These are phyloP conservation scores for Kodamaea derodonti DNA, from an alignment of 1,139 yeast genomes.

Conservation along the genomic window DNA sequence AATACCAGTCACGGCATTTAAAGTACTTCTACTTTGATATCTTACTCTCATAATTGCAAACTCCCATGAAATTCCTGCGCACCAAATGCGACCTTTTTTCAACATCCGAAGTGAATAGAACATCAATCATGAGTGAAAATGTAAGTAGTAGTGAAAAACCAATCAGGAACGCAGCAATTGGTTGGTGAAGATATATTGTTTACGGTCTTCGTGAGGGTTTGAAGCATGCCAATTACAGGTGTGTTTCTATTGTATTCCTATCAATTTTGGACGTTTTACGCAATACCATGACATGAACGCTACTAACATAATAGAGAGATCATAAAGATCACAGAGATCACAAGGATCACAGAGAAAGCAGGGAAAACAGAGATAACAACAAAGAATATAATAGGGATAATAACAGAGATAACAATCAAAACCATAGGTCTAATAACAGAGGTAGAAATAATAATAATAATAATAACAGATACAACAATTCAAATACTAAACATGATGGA, in stretches of 20 bases:
- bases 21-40: too few relatives aligned
- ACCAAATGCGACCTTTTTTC: too few relatives aligned
- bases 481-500: constrained; percentile 49
- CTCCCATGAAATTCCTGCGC: too few relatives aligned
- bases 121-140: constrained; percentile 10
- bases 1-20: too few relatives aligned
- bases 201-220: too few relatives aligned
- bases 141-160: constrained; percentile 10
- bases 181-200: too few relatives aligned
- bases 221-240: constrained; percentile 1
- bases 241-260: too few relatives aligned
- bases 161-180: too few relatives aligned
- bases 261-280: too few relatives aligned
- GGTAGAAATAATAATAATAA: constrained; percentile 2
- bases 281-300: neutral
- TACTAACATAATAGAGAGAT: constrained; percentile 6
- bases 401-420: neutral
- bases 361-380: neutral
- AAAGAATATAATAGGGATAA: too few relatives aligned
- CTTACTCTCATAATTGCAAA: too few relatives aligned
- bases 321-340: neutral
- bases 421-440: neutral
- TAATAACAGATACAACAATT: constrained; percentile 4
- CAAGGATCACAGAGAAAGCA: neutral
- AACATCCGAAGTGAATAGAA: too few relatives aligned